Conservation (phyloP, 1,139 yeast species). For the Lodderomyces metapsilosis region DNA sequence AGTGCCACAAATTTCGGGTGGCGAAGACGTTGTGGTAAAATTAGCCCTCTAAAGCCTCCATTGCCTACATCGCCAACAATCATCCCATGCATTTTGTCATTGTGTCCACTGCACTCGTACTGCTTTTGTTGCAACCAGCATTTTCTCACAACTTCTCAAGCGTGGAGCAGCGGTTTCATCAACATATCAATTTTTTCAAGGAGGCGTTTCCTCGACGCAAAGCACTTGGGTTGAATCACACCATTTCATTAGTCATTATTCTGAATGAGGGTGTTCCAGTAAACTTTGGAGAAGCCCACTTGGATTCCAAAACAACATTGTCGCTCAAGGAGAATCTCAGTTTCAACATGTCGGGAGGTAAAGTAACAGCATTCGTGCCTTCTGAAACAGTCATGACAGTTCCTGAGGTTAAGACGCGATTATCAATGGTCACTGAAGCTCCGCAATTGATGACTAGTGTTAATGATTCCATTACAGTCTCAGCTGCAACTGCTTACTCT, state of each 20-base stretch:
- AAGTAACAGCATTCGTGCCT: background rate
- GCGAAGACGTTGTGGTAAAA: no score
- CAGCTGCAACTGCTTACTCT: background rate
- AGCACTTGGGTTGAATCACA: slow-evolving; percentile 6
- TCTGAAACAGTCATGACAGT: background rate
- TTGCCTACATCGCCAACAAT: no score
- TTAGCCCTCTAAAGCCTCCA: no score
- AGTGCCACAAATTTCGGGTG: background rate
- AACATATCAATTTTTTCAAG: slow-evolving; percentile 10
- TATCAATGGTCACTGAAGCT: no score
- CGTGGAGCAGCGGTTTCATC: slow-evolving; percentile 5
- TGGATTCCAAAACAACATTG: background rate
- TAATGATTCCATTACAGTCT: background rate
- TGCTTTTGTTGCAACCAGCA: background rate
- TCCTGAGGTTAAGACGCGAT: background rate
- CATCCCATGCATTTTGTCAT: background rate
- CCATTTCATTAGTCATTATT: slow-evolving; percentile 10
- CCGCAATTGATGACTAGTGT: no score
- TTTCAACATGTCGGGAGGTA: background rate
- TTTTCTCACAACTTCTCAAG: background rate
- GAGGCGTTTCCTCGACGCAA: slow-evolving; percentile 8
- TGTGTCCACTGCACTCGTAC: slow-evolving; percentile 1
- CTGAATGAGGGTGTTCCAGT: slow-evolving; percentile 14
- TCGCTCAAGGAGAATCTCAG: background rate
- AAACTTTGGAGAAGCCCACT: slow-evolving; percentile 8